Percentiles rank a stretch among this genome's conserved stretches.
Evolutionary conservation across 371 early-diverging fungal genomes (phyloP).

Genomic region (Apophysomyces elegans): DNA sequence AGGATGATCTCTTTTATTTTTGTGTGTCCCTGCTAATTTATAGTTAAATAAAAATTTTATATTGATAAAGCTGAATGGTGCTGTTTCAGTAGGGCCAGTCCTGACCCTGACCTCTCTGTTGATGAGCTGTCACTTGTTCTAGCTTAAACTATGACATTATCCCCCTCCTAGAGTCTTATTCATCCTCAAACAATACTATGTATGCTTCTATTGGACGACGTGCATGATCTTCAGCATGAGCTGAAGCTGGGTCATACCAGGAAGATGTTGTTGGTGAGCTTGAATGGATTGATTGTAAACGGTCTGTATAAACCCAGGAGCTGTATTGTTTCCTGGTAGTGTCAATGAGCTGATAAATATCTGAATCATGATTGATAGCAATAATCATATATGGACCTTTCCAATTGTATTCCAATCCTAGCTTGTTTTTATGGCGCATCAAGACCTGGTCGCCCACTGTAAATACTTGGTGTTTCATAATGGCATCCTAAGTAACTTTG

Average conservation of each 20-base stretch:
- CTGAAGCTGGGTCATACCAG: background rate
- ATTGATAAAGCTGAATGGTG: too few relatives aligned
- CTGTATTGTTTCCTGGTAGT: background rate
- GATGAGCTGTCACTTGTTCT: too few relatives aligned
- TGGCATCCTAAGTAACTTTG: constrained; percentile 9
- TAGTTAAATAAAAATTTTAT: too few relatives aligned
- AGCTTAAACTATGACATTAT: background rate
- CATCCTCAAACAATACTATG: background rate
- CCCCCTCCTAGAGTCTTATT: background rate
- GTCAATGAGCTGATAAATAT: constrained; percentile 1
- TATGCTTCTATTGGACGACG: background rate
- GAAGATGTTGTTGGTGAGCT: background rate
- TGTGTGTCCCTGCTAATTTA: too few relatives aligned
- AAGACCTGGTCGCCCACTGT: constrained; percentile 10
- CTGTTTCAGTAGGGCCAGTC: too few relatives aligned
- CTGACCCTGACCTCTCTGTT: too few relatives aligned
- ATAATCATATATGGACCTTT: constrained; percentile 18
- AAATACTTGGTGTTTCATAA: constrained; percentile 7
- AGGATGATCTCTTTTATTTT: too few relatives aligned
- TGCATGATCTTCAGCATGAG: background rate
- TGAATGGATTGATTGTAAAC: background rate
- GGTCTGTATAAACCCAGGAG: constrained; percentile 9
- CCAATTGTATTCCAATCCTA: constrained; percentile 20
- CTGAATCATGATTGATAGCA: background rate
- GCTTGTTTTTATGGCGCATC: constrained; percentile 12